Base-by-base conservation (phyloP, 83 land plant genomes). In the Diphasiastrum complanatum region DNA sequence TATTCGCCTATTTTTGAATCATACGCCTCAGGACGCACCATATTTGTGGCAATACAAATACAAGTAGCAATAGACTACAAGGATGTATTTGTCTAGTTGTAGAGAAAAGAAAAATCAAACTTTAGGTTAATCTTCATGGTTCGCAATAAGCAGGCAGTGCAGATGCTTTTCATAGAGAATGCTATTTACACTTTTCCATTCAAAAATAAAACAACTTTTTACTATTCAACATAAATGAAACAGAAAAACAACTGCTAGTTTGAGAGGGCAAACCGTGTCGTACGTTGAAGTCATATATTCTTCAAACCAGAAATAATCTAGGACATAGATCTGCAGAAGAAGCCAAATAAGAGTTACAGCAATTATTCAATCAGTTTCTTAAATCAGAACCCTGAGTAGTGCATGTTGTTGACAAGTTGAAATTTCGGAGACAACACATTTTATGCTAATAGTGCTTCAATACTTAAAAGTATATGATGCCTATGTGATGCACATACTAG, bases 231-330 rank as follows among this genome's bases (percentile, higher is more conserved):
- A 14, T 41, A 14, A 41, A 14, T 41, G 8, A 8, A 41, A 41
- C n/a, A n/a, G n/a, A n/a, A n/a, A 41, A 18, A 1, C n/a, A 1
- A 14, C 12, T 0, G 18, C 45, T 41, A 41, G 18, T 14, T 18
- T 14, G 45, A 18, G 45, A 41, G 45, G 18, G 45, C n/a, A 41
- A 41, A n/a, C n/a, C 26, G 35, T 35, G 19, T 75, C 91, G 74
- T 75, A 91, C 96, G 99, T 93, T 50, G 99, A 89, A n/a, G 99
- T 93, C 99, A 93, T 93, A 72, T 81, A 85, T 68, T 93, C 96
- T 69, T 93, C 99, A 75, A 83, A 63, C 75, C 81, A 69, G 74
- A 93, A 93, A 67, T 83, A 93, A 58, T 93, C 99, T 72, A 93
- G 54, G 49, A 93, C 76, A 51, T 93, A 93, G 2, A 83, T 57